These are phyloP conservation scores for Aspergillus affinis DNA, from an alignment of 495 filamentous ascomycete species.

Conservation along the genomic window DNA sequence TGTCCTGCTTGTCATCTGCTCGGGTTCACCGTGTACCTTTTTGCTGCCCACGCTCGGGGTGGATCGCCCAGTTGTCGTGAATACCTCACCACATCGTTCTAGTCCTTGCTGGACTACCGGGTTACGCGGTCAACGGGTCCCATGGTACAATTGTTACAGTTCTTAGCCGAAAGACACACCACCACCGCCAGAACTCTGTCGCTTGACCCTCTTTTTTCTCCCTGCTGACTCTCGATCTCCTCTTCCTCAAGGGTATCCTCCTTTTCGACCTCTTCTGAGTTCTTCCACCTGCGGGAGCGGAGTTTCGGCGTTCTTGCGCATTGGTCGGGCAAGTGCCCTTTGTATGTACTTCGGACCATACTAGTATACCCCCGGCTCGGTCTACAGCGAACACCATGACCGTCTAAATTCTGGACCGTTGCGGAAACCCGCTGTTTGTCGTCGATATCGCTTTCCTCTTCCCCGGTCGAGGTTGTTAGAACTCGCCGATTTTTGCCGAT, in stretches of 20 bases:
- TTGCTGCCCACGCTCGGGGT: too few relatives aligned
- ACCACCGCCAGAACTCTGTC: constrained; percentile 1
- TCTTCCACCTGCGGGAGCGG: not conserved
- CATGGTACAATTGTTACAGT: constrained; percentile 26
- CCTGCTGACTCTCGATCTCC: constrained; percentile 14
- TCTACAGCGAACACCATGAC: not conserved
- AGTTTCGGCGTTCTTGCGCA: not conserved
- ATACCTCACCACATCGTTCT: not conserved
- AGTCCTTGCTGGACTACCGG: constrained; percentile 7
- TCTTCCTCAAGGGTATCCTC: not conserved
- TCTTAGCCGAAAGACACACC: constrained; percentile 17
- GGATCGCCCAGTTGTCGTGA: too few relatives aligned
- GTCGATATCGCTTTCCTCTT: not conserved
- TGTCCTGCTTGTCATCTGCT: too few relatives aligned
- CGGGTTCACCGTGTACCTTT: not conserved
- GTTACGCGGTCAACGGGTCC: constrained; percentile 24
- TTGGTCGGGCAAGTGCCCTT: not conserved
- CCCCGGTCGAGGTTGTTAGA: not conserved
- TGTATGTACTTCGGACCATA: not conserved
- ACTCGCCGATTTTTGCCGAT: not conserved
- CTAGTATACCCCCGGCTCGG: not conserved
- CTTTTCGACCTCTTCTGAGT: not conserved
- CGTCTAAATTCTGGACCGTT: not conserved
- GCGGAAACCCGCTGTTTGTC: not conserved
- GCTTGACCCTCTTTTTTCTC: constrained; percentile 9